These are phyloP conservation scores for Aotearoamyces nothofagi DNA, from an alignment of 2,329 filamentous ascomycete genomes.

Conservation along the genomic window DNA sequence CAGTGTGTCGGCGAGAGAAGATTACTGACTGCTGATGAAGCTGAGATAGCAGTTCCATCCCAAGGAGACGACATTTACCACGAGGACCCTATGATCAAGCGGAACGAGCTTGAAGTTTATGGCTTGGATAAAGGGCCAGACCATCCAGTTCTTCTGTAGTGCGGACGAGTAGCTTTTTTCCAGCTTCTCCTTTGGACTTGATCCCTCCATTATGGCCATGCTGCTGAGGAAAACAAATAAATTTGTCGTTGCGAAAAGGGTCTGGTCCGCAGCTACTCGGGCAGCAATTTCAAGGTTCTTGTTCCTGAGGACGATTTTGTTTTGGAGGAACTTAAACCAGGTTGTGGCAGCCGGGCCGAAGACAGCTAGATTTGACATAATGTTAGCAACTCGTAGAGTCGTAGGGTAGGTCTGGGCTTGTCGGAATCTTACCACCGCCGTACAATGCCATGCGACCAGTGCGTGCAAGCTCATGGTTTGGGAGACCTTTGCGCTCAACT, in stretches of 20 bases:
- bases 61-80: slow-evolving; percentile 55
- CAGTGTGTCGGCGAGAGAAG: too few species aligned
- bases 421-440: slow-evolving; percentile 49
- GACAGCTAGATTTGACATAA: slow-evolving; percentile 27
- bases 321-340: slow-evolving; percentile 55
- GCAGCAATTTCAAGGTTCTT: slow-evolving; percentile 45
- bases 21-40: slow-evolving; percentile 16
- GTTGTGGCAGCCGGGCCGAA: slow-evolving; percentile 58
- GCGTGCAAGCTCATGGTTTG: slow-evolving; percentile 59
- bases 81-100: slow-evolving; percentile 49
- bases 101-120: slow-evolving; percentile 59
- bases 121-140: slow-evolving; percentile 55
- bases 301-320: slow-evolving; percentile 38
- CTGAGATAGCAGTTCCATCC: slow-evolving; percentile 31
- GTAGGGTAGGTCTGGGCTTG: slow-evolving; percentile 1
- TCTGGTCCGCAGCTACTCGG: slow-evolving; percentile 49
- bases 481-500: slow-evolving; percentile 65
- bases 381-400: slow-evolving; percentile 6
- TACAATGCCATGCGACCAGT: slow-evolving; percentile 71
- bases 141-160: slow-evolving; percentile 52
- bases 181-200: slow-evolving; percentile 42
- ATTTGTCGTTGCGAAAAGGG: slow-evolving; percentile 49
- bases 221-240: slow-evolving; percentile 49
- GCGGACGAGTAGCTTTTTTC: slow-evolving; percentile 41
- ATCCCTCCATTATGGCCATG: slow-evolving; percentile 52